Base-by-base conservation (phyloP, 2,329 filamentous ascomycete genomes). In the Didymella keratinophila region DNA sequence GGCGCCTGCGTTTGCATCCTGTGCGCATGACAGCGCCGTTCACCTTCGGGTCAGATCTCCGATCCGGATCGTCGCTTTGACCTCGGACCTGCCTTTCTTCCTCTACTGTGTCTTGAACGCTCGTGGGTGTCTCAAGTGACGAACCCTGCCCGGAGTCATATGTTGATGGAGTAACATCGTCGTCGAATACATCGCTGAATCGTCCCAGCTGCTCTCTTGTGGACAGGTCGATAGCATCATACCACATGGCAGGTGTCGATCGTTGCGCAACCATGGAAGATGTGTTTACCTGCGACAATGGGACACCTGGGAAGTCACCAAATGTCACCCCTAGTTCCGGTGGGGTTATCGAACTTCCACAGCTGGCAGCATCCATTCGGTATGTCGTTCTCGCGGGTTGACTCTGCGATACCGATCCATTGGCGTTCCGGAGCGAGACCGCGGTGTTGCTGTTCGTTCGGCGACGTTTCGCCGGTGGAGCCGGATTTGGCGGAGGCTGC, bases 401-500 rank as follows among this genome's bases (percentile, higher is more conserved):
- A 20, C 30, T 10, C 39, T 61, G 60, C 28, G 12, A 47, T 25
- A 36, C 25, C 14, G 37, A 21, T 25, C 48, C 51, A 20, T 59
- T 43, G 41, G 52, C 16, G 16, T 52, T 32, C n/a, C 16, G 39
- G 11, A 21, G 25, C 18, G 48, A n/a, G 42, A 37, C 42, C 42
- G 59, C 44, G 54, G 30, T 56, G 25, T 43, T 58, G 51, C 66
- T 71, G 52, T 66, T 60, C 27, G 66, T 75, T 10, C 72, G 70
- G 41, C 72, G 71, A 58, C 69, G 68, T 63, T 76, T 76, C 43
- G 66, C 44, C 36, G 68, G 64, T 16, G 71, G 70, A 36, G 58
- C 47, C 21, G 65, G 36, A 36, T 48, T 67, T 23, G 61, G 27
- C 44, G 60, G 66, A 41, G 67, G 63, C 41, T 68, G 63, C 43